Evolutionary conservation across 768 basidiomycete species (phyloP).

Genomic region (Naganishia friedmannii): DNA sequence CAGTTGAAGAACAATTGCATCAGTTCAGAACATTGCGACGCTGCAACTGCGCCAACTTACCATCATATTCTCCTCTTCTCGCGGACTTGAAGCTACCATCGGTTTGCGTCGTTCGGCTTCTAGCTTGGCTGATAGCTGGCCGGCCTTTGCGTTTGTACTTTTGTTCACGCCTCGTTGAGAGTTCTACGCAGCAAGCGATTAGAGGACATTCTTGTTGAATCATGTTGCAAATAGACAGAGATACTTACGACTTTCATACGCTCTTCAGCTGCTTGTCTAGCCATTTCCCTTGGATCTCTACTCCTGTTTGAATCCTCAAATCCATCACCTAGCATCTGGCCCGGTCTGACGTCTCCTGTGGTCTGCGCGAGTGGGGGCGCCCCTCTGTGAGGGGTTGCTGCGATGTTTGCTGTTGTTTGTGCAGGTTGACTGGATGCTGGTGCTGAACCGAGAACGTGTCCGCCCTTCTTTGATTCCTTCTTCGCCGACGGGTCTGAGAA

Average conservation of each 20-base stretch:
- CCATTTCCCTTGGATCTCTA: conserved; percentile 45
- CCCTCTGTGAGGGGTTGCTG: conserved; percentile 4
- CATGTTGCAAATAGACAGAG: neutral
- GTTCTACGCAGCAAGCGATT: neutral
- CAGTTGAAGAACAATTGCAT: neutral
- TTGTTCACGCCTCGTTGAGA: conserved; percentile 18
- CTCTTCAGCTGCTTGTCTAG: conserved; percentile 46
- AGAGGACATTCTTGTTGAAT: neutral
- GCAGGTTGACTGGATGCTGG: conserved; percentile 31
- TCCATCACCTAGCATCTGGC: conserved; percentile 27
- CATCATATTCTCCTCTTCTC: conserved; percentile 13
- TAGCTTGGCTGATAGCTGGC: conserved; percentile 45
- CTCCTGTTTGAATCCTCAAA: conserved; percentile 31
- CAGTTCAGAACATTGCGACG: neutral
- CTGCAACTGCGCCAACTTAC: neutral
- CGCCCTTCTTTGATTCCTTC: conserved; percentile 32
- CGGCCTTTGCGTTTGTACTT: conserved; percentile 26
- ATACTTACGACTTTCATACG: conserved; percentile 47
- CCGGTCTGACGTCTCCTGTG: neutral
- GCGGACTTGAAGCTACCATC: neutral
- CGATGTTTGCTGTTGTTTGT: neutral
- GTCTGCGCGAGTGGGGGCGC: neutral
- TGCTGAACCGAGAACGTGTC: conserved; percentile 45
- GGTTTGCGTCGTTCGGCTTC: conserved; percentile 42
- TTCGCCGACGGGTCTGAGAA: conserved; percentile 47